phyloP scores from a whole-genome alignment of 441 rosid genomes.

The Arabidopsis lyrata region DNA sequence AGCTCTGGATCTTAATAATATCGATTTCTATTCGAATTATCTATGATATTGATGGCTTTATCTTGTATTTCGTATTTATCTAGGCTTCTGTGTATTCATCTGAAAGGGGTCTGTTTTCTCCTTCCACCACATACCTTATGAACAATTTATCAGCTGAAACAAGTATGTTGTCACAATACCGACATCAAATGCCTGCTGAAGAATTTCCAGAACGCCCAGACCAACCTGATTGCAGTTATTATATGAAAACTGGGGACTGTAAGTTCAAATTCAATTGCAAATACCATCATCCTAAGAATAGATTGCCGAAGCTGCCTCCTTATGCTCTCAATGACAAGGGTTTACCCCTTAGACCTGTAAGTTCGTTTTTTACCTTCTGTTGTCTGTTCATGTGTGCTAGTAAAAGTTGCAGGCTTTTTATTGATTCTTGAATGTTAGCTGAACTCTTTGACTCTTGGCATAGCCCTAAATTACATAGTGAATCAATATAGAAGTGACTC shows the following conservation, averaged over 20 bases:
- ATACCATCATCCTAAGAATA: conserved; percentile 88
- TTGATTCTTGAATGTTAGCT: conserved; percentile 4
- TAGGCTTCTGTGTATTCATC: conserved; percentile 68
- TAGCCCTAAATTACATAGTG: neutral
- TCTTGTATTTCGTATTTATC: conserved; percentile 21
- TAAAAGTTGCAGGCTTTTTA: conserved; percentile 1
- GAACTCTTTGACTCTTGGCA: neutral
- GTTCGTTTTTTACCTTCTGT: conserved; percentile 37
- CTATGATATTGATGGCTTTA: neutral
- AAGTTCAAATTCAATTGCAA: conserved; percentile 89
- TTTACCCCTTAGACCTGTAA: conserved; percentile 96
- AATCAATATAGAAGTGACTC: conserved; percentile 9
- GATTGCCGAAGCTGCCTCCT: conserved; percentile 54
- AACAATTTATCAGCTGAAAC: conserved; percentile 53
- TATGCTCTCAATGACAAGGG: conserved; percentile 81
- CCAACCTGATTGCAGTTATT: conserved; percentile 86
- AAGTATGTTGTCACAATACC: conserved; percentile 53
- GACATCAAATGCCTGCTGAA: conserved; percentile 54
- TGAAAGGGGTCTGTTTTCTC: conserved; percentile 60
- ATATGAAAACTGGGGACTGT: conserved; percentile 87
- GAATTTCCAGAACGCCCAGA: conserved; percentile 94
- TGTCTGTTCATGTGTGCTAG: conserved; percentile 1
- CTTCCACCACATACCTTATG: conserved; percentile 57
- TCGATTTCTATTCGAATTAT: neutral
- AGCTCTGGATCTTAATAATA: neutral